Evolutionary conservation across 331 rosid species (phyloP), one percentile per base, ranked within the genome.

Genomic region (Stylosanthes scabra): DNA sequence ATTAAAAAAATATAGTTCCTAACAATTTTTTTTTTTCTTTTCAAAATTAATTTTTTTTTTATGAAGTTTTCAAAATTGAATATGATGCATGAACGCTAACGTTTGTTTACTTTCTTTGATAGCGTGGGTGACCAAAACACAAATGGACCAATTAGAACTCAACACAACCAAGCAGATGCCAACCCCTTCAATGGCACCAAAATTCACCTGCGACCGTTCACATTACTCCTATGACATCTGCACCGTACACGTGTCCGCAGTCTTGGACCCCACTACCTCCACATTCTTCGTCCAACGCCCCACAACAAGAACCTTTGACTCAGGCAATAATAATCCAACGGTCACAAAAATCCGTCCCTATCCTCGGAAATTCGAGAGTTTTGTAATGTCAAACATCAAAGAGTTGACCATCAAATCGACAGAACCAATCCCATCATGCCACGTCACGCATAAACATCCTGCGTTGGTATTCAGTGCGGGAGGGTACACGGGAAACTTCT

Each of bases 401-500:
- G 68, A 59, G 57, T 51, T 72, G 59, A 14, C 68, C 39, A 31
- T 72, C 12, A 46, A 68, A 9, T 75, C 82, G 5, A 55, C 79
- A 27, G 56, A 49, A 45, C 64, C 27, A 74, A 62, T 59, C 40
- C 84, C 87, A 28, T 1, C 20, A 2, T 88, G 85, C 42, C 51
- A 80, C 3, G 39, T 83, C 63, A 74, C 40, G 55, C 90, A 84
- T 31, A 14, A 41, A 2, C 40, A 79, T 11, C 82, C 86, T 0
- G 93, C 90, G 1, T 9, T 88, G 2, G 85, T 84, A 72, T 88
- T 86, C 73, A 84, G 83, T 70, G 85, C 85, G 6, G 88, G 81
- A 3, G 86, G 86, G 63, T 84, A 82, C 85, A 86, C 89, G 12
- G 89, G 88, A 29, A 86, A 88, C 88, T 75, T 86, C 72, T 88